Evolutionary conservation across 2,329 filamentous ascomycete genomes (phyloP).

Genomic region (Stenocarpella maydis): DNA sequence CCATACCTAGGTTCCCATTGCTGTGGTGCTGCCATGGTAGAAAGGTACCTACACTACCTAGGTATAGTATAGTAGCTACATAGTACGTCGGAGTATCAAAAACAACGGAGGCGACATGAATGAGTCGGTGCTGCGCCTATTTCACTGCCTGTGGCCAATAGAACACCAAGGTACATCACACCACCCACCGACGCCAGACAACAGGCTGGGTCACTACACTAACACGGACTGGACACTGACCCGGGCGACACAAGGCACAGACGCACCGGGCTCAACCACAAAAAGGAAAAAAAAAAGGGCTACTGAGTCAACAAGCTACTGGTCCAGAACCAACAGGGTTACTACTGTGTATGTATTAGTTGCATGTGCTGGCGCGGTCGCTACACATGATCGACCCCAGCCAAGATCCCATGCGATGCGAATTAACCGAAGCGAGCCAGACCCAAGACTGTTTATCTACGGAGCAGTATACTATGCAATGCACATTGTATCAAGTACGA

Average conservation of each 20-base stretch:
- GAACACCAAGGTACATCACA: background rate
- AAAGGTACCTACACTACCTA: too few species aligned
- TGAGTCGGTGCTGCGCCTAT: background rate
- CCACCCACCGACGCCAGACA: constrained; percentile 5
- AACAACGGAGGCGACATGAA: background rate
- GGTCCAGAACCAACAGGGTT: background rate
- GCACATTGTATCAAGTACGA: too few species aligned
- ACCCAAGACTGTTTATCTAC: background rate
- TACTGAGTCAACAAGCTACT: constrained; percentile 13
- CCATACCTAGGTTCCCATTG: too few species aligned
- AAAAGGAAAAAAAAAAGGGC: background rate
- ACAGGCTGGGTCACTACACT: too few species aligned
- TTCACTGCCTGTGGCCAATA: background rate
- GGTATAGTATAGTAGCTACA: too few species aligned
- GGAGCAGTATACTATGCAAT: too few species aligned
- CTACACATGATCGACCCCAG: background rate
- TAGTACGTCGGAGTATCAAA: background rate
- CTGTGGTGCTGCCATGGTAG: too few species aligned
- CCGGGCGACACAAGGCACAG: constrained; percentile 5
- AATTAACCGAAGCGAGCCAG: background rate
- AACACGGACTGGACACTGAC: constrained; percentile 5
- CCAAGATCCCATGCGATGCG: constrained; percentile 9
- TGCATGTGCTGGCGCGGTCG: too few species aligned
- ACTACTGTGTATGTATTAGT: background rate
- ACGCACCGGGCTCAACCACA: background rate